These are phyloP conservation scores for Syzygium malaccense DNA, from an alignment of 441 rosid genomes.

Conservation along the genomic window DNA sequence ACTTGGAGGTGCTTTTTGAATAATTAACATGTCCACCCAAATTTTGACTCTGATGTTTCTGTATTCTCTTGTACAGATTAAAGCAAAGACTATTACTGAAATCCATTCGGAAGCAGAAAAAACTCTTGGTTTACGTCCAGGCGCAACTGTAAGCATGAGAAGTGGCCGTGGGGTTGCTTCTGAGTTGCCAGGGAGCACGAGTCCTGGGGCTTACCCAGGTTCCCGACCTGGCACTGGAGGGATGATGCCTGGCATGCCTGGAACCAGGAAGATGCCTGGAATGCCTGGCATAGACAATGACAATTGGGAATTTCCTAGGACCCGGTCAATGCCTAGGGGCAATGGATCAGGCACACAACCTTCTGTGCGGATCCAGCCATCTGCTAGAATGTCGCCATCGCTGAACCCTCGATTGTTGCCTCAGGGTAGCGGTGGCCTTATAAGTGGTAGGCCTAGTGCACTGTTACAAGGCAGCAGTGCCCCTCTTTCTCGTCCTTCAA, in stretches of 20 bases:
- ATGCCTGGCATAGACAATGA: background rate
- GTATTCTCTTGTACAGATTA: background rate
- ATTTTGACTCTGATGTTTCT: background rate
- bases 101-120: conserved; percentile 10
- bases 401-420: background rate
- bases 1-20: background rate
- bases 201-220: background rate
- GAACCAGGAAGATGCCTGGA: background rate
- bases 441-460: background rate
- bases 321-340: conserved; percentile 5
- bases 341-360: background rate
- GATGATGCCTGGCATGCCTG: conserved; percentile 10
- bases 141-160: background rate
- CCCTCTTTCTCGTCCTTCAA: background rate
- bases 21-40: background rate
- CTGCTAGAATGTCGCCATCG: background rate
- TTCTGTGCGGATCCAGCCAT: background rate
- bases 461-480: background rate
- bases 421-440: background rate
- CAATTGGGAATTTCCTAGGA: conserved; percentile 1
- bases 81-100: conserved; percentile 4
- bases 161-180: background rate
- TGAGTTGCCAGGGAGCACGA: background rate
- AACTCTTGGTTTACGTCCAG: conserved; percentile 6
- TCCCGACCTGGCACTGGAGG: conserved; percentile 2